These are phyloP conservation scores for Phialocephala subalpina DNA, from an alignment of 2,329 filamentous ascomycete genomes.

Conservation along the genomic window DNA sequence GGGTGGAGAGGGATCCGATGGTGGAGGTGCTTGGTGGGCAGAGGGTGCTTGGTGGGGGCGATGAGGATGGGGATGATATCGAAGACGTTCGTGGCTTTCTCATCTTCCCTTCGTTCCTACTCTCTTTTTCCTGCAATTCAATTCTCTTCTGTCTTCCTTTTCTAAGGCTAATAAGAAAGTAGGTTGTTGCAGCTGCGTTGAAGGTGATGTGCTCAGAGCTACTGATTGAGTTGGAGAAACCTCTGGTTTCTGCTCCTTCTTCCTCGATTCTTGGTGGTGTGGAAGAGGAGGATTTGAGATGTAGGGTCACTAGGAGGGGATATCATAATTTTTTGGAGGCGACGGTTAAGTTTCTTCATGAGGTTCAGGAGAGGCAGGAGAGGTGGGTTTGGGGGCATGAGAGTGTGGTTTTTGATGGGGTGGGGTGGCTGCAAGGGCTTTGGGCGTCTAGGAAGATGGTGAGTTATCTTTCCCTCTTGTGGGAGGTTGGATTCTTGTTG, in stretches of 20 bases:
- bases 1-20: not conserved
- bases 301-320: not conserved
- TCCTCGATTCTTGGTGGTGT: slow-evolving; percentile 10
- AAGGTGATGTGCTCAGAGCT: slow-evolving; percentile 34
- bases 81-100: slow-evolving; percentile 37
- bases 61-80: slow-evolving; percentile 24
- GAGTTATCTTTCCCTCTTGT: slow-evolving; percentile 25
- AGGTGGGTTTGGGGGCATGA: slow-evolving; percentile 30
- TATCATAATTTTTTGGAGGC: slow-evolving; percentile 11
- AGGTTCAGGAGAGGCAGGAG: slow-evolving; percentile 41
- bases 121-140: too few species aligned
- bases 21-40: slow-evolving; percentile 12
- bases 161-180: not conserved
- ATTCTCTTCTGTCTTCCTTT: too few species aligned
- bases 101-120: too few species aligned
- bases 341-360: slow-evolving; percentile 40
- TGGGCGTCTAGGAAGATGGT: slow-evolving; percentile 44
- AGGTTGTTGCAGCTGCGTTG: slow-evolving; percentile 37
- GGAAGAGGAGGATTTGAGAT: not conserved
- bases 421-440: slow-evolving; percentile 42
- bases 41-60: slow-evolving; percentile 11
- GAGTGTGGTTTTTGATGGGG: slow-evolving; percentile 34
- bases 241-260: slow-evolving; percentile 14
- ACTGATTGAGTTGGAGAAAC: slow-evolving; percentile 38
- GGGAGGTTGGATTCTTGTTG: not conserved